These are phyloP conservation scores for Naegleria gruberi DNA, from an alignment of 208 protist genomes.

Conservation along the genomic window DNA sequence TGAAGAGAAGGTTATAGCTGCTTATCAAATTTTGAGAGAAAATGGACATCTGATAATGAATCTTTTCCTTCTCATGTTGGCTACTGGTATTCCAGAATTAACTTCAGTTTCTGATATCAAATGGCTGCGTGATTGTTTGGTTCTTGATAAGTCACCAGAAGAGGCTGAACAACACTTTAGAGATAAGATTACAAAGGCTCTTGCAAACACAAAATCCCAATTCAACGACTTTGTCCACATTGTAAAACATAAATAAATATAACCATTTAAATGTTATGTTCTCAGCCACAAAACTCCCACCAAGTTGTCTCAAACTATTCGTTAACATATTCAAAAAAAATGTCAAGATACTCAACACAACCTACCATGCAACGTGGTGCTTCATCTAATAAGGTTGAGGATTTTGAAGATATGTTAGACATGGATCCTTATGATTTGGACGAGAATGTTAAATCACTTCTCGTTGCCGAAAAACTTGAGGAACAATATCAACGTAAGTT, in stretches of 20 bases:
- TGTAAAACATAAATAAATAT: conserved; percentile 50
- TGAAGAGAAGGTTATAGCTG: conserved; percentile 53
- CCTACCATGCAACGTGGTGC: too few species aligned
- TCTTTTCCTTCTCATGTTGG: conserved; percentile 74
- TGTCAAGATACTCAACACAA: too few species aligned
- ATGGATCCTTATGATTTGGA: background rate
- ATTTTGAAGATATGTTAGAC: background rate
- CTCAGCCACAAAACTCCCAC: too few species aligned
- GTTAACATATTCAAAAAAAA: too few species aligned
- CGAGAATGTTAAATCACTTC: background rate
- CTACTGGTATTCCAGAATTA: conserved; percentile 74
- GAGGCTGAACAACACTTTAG: conserved; percentile 64
- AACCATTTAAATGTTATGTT: background rate
- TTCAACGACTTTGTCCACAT: conserved; percentile 81
- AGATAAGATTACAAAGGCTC: conserved; percentile 53
- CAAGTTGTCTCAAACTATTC: too few species aligned
- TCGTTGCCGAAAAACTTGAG: background rate
- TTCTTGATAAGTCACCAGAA: conserved; percentile 55
- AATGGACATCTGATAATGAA: conserved; percentile 63
- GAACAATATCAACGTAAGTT: background rate
- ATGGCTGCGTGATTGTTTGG: conserved; percentile 59
- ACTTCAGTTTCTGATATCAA: conserved; percentile 61
- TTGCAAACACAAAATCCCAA: conserved; percentile 56
- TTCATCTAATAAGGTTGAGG: background rate
- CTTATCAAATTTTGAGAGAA: conserved; percentile 66